Evolutionary conservation across 805 yeast species (phyloP).

Genomic region (Lachancea thermotolerans): DNA sequence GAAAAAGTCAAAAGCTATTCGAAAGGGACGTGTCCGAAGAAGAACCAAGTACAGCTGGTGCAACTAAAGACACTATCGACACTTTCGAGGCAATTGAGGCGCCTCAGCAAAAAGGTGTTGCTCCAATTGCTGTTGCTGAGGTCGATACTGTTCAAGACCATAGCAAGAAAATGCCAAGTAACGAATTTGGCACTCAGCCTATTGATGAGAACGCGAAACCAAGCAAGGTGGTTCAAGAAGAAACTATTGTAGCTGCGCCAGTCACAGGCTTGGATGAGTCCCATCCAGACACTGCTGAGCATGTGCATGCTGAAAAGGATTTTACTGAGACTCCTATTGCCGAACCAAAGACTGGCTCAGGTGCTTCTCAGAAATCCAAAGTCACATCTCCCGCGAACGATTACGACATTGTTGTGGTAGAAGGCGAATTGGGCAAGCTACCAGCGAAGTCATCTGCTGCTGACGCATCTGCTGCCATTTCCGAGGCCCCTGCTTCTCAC

Average conservation of each 20-base stretch:
- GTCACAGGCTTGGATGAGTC: neutral
- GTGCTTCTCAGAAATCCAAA: neutral
- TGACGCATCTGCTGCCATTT: neutral
- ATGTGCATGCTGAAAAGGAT: neutral
- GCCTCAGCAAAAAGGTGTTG: neutral
- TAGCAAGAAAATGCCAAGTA: too few relatives aligned
- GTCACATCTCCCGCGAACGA: neutral
- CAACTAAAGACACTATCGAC: neutral
- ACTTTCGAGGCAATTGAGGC: neutral
- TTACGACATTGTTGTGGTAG: slow-evolving; percentile 3
- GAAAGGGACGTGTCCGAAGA: too few relatives aligned
- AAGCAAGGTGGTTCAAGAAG: neutral
- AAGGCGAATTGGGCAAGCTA: slow-evolving; percentile 1
- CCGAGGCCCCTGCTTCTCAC: slow-evolving; percentile 1
- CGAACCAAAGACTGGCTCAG: neutral
- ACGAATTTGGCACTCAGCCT: too few relatives aligned
- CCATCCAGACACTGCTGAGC: neutral
- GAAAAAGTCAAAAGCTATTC: neutral
- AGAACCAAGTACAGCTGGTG: neutral
- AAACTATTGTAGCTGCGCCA: neutral
- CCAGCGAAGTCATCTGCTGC: neutral
- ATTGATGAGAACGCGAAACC: neutral
- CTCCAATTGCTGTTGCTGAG: neutral
- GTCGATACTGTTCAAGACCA: neutral
- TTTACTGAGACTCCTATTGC: neutral